These are phyloP conservation scores for Magnolia changhungtana DNA, from an alignment of 164 flowering plant species.

Conservation along the genomic window DNA sequence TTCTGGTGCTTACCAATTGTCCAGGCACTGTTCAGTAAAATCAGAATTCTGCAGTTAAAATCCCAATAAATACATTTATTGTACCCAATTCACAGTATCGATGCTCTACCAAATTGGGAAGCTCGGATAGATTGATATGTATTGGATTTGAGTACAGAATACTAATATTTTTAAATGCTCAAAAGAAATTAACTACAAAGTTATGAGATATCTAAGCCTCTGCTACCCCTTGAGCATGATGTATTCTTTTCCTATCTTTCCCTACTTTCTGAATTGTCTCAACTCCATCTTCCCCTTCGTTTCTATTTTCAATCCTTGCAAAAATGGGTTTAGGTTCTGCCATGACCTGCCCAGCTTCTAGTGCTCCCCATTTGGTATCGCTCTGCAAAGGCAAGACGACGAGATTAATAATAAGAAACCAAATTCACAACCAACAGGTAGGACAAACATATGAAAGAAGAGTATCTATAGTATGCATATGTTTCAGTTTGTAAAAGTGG, in stretches of 20 bases:
- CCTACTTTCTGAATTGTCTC: conserved; percentile 32
- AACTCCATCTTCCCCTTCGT: conserved; percentile 33
- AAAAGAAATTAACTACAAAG: neutral
- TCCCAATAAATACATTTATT: too few relatives aligned
- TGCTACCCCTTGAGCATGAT: conserved; percentile 35
- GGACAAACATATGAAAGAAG: too few relatives aligned
- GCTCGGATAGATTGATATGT: neutral
- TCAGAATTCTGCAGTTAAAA: too few relatives aligned
- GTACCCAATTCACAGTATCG: neutral
- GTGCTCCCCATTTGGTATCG: conserved; percentile 92
- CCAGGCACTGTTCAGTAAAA: too few relatives aligned
- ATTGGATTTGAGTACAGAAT: neutral
- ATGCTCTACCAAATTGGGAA: neutral
- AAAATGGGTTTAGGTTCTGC: conserved; percentile 79
- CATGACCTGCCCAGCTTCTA: conserved; percentile 81
- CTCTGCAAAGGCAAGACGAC: conserved; percentile 29
- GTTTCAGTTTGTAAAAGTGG: too few relatives aligned
- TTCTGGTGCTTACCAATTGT: too few relatives aligned
- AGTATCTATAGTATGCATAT: too few relatives aligned
- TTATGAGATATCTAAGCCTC: conserved; percentile 37
- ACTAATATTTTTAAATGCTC: neutral
- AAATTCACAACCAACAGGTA: too few relatives aligned
- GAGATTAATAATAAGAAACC: neutral
- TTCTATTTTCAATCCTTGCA: conserved; percentile 63
- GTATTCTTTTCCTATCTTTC: conserved; percentile 33